These are phyloP conservation scores for Sutorius eximius DNA, from an alignment of 1,284 basidiomycete species.

Conservation along the genomic window DNA sequence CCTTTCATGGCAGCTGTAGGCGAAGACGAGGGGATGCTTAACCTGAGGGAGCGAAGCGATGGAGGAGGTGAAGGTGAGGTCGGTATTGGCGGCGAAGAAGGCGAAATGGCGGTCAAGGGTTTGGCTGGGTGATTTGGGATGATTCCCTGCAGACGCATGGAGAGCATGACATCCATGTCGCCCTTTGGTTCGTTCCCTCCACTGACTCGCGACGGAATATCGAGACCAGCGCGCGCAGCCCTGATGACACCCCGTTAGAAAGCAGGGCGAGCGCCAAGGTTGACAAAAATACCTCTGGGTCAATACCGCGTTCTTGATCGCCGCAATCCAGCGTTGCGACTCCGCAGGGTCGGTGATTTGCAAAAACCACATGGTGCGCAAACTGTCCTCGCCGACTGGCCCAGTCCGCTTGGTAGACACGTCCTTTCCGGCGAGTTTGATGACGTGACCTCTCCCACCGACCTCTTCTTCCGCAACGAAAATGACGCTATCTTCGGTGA, in stretches of 20 bases:
- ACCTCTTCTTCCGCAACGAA: slow-evolving; percentile 71
- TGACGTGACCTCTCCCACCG: slow-evolving; percentile 58
- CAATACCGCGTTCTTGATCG: slow-evolving; percentile 69
- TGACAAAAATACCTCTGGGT: slow-evolving; percentile 55
- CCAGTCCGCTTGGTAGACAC: slow-evolving; percentile 49
- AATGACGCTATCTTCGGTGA: slow-evolving; percentile 71
- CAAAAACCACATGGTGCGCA: slow-evolving; percentile 53
- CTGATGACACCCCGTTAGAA: slow-evolving; percentile 35
- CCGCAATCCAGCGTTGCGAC: slow-evolving; percentile 70
- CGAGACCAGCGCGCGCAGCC: slow-evolving; percentile 64
- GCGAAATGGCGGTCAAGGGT: slow-evolving; percentile 13
- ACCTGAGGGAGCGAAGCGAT: slow-evolving; percentile 44
- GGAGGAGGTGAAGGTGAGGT: slow-evolving; percentile 47
- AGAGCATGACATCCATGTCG: slow-evolving; percentile 77
- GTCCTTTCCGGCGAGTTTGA: slow-evolving; percentile 66
- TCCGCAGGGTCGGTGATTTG: slow-evolving; percentile 60
- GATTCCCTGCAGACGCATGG: slow-evolving; percentile 68
- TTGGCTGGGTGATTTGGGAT: slow-evolving; percentile 36
- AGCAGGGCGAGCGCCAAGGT: not conserved
- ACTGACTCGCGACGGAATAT: slow-evolving; percentile 44
- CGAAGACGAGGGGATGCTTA: slow-evolving; percentile 21
- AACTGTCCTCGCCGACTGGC: not conserved
- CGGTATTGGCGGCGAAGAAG: slow-evolving; percentile 26
- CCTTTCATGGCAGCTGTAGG: slow-evolving; percentile 45
- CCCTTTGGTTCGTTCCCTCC: slow-evolving; percentile 62